A percentile compares a stretch with the other conserved stretches of the same genome.
phyloP scores from a whole-genome alignment of 148 eudicot species.

The Silene conica region DNA sequence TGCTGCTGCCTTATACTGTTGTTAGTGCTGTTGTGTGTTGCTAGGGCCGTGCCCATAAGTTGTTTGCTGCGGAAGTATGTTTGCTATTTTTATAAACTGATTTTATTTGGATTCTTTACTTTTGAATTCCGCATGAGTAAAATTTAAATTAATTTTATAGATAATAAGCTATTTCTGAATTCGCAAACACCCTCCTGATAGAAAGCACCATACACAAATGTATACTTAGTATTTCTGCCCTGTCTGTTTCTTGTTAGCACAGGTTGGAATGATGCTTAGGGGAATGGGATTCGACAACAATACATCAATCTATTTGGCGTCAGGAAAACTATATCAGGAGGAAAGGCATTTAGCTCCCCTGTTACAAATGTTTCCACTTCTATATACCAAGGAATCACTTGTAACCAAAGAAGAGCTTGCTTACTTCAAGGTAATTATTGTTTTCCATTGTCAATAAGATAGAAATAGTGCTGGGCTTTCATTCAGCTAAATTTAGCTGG shows the following conservation, averaged over 20 bases:
- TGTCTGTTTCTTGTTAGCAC: slow-evolving; percentile 47
- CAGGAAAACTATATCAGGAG: slow-evolving; percentile 66
- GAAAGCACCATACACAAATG: not conserved
- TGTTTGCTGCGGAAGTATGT: slow-evolving; percentile 83
- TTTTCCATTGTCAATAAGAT: not conserved
- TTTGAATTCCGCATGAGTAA: not conserved
- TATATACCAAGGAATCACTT: slow-evolving; percentile 71
- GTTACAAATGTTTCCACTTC: slow-evolving; percentile 78
- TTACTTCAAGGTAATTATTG: slow-evolving; percentile 44
- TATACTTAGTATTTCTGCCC: not conserved
- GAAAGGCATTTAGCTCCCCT: slow-evolving; percentile 63
- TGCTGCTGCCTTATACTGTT: too few species aligned
- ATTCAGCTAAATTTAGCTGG: not conserved
- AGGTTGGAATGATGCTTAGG: slow-evolving; percentile 94
- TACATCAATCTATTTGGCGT: slow-evolving; percentile 82
- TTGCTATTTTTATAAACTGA: slow-evolving; percentile 4
- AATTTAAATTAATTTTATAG: not conserved
- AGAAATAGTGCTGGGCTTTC: not conserved
- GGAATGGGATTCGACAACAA: slow-evolving; percentile 83
- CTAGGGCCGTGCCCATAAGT: too few species aligned
- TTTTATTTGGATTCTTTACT: not conserved
- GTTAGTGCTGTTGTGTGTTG: too few species aligned
- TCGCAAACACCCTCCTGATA: not conserved
- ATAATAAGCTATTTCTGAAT: not conserved
- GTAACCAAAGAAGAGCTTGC: slow-evolving; percentile 65